A percentile compares a stretch with the other conserved stretches of the same genome.
Conservation (phyloP, 495 filamentous ascomycete species). For the Penicillium waksmanii region DNA sequence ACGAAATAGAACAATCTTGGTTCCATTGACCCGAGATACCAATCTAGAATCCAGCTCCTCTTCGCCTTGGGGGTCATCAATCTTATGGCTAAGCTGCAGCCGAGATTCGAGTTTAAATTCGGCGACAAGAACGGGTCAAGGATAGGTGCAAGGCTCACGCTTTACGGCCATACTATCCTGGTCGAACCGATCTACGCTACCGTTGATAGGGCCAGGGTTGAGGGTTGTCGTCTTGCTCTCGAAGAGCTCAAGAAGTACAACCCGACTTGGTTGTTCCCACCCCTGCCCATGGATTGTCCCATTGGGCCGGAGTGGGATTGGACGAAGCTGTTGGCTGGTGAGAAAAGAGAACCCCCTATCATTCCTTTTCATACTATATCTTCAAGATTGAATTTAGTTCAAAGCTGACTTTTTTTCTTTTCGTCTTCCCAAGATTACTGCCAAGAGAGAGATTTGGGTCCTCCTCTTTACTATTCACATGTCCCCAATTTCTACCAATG, state of each 20-base stretch:
- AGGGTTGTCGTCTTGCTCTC: constrained; percentile 34
- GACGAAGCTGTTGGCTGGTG: constrained; percentile 34
- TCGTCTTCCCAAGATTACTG: background rate
- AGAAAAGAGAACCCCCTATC: constrained; percentile 6
- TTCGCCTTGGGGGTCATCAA: constrained; percentile 39
- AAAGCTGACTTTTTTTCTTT: background rate
- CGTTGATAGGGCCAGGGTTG: constrained; percentile 25
- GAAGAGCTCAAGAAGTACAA: constrained; percentile 23
- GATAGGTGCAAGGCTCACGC: constrained; percentile 32
- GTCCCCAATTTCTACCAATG: constrained; percentile 19
- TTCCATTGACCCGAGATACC: background rate
- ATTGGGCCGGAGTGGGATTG: constrained; percentile 33
- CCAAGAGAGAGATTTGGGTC: constrained; percentile 8
- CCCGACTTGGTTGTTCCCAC: constrained; percentile 33
- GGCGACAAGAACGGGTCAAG: constrained; percentile 1
- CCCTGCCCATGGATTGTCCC: constrained; percentile 24
- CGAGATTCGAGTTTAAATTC: constrained; percentile 31
- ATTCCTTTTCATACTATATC: too few relatives aligned
- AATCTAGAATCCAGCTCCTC: constrained; percentile 28
- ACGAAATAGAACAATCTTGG: constrained; percentile 8
- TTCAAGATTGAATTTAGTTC: background rate
- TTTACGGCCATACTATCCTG: constrained; percentile 40
- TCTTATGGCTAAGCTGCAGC: constrained; percentile 28
- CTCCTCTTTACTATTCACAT: background rate
- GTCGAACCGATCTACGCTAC: constrained; percentile 10